phyloP scores from a whole-genome alignment of 495 filamentous ascomycete genomes.

The Astrothelium subdiscretum region DNA sequence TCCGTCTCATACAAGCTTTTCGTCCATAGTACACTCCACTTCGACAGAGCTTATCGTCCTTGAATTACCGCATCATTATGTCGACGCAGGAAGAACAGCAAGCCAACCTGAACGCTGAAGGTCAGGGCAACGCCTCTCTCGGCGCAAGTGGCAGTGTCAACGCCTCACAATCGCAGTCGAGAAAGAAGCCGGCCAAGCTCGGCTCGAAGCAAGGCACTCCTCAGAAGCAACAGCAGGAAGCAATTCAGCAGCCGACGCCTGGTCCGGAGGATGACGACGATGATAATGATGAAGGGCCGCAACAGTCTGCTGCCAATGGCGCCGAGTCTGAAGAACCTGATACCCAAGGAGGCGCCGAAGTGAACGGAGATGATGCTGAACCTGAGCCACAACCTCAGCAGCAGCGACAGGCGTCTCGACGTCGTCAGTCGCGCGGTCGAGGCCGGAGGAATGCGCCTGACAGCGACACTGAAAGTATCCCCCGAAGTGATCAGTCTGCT shows the following conservation, averaged over 20 bases:
- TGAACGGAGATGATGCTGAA: slow-evolving; percentile 11
- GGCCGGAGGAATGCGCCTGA: slow-evolving; percentile 21
- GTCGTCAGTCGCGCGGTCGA: slow-evolving; percentile 30
- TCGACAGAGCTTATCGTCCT: neutral
- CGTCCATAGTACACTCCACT: neutral
- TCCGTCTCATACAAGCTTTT: neutral
- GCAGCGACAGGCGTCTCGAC: slow-evolving; percentile 21
- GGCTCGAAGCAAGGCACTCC: slow-evolving; percentile 23
- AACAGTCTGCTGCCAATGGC: neutral
- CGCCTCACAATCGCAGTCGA: slow-evolving; percentile 21
- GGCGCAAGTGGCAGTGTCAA: slow-evolving; percentile 19
- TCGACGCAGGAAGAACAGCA: slow-evolving; percentile 25
- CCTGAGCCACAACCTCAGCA: slow-evolving; percentile 15
- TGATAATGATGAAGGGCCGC: slow-evolving; percentile 12
- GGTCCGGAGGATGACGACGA: slow-evolving; percentile 23
- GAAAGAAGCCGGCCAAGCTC: slow-evolving; percentile 32
- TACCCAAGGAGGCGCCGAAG: slow-evolving; percentile 17
- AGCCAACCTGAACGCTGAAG: slow-evolving; percentile 26
- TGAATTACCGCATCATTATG: slow-evolving; percentile 6
- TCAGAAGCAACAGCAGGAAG: slow-evolving; percentile 6
- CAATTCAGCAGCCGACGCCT: slow-evolving; percentile 30
- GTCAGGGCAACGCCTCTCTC: slow-evolving; percentile 20
- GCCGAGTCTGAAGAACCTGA: slow-evolving; percentile 13
- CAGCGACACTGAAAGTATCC: slow-evolving; percentile 26
- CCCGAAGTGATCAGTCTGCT: slow-evolving; percentile 27